Conservation (phyloP, 2,329 filamentous ascomycete species). For the Verticillium nonalfalfae region DNA sequence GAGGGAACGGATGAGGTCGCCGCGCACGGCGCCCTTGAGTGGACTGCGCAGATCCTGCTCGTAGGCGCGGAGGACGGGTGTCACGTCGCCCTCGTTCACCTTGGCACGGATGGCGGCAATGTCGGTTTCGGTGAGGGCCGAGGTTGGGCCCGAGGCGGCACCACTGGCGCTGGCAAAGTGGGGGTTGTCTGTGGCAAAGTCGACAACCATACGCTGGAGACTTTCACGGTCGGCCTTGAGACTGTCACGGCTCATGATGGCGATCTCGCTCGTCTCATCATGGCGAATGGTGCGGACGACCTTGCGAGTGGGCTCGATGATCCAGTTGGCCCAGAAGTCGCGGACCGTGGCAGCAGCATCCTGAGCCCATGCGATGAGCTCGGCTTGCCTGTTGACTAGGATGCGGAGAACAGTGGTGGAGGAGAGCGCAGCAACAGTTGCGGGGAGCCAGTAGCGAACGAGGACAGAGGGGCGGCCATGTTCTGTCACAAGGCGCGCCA, state of each 20-base stretch:
- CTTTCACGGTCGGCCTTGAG: slow-evolving; percentile 85
- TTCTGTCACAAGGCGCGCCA: slow-evolving; percentile 46
- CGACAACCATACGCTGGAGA: slow-evolving; percentile 94
- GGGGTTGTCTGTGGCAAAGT: slow-evolving; percentile 84
- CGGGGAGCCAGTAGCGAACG: slow-evolving; percentile 85
- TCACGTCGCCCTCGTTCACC: slow-evolving; percentile 88
- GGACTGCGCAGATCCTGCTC: slow-evolving; percentile 82
- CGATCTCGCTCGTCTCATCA: slow-evolving; percentile 87
- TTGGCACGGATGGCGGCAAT: slow-evolving; percentile 69
- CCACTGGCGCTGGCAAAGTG: slow-evolving; percentile 39
- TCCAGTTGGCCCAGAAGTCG: slow-evolving; percentile 97
- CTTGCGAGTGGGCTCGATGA: slow-evolving; percentile 76
- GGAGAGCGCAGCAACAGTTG: slow-evolving; percentile 64
- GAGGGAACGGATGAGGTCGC: slow-evolving; percentile 82
- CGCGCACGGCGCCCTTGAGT: slow-evolving; percentile 73
- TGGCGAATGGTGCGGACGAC: slow-evolving; percentile 90
- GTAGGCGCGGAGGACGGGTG: slow-evolving; percentile 83
- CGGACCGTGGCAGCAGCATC: slow-evolving; percentile 72
- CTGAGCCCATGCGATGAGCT: slow-evolving; percentile 72
- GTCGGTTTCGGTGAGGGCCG: slow-evolving; percentile 58
- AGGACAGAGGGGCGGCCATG: slow-evolving; percentile 72
- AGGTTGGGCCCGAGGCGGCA: slow-evolving; percentile 18
- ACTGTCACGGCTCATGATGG: slow-evolving; percentile 92
- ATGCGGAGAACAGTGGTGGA: slow-evolving; percentile 83
- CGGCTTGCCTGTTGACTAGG: slow-evolving; percentile 65